Percentiles rank a stretch among this genome's conserved stretches.
Evolutionary conservation across 2,329 filamentous ascomycete species (phyloP).

Genomic region (Colletotrichum cordylinicola): DNA sequence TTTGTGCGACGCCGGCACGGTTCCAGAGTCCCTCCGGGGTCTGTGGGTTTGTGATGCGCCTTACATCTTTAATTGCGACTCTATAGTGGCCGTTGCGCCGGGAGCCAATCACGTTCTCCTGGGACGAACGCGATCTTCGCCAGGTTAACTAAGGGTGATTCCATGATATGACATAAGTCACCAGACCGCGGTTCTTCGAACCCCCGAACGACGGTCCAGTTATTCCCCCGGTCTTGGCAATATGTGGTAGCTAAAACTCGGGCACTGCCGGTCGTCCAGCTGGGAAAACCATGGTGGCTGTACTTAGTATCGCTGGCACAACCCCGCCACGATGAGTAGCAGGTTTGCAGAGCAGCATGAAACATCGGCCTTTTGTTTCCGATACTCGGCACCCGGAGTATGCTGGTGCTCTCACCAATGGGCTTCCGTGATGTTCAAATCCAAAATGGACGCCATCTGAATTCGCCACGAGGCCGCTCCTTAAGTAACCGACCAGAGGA

Average conservation of each 20-base stretch:
- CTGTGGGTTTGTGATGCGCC: constrained; percentile 8
- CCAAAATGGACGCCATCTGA: constrained; percentile 14
- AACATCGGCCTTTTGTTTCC: constrained; percentile 16
- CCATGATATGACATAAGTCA: neutral
- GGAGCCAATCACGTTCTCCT: neutral
- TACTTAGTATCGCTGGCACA: neutral
- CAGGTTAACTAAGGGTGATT: neutral
- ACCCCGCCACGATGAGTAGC: neutral
- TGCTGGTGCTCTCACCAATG: neutral
- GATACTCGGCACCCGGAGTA: constrained; percentile 15
- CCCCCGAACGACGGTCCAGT: neutral
- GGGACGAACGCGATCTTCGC: neutral
- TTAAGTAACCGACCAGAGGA: neutral
- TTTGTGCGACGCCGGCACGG: constrained; percentile 20
- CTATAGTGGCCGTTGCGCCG: neutral
- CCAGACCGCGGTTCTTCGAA: neutral
- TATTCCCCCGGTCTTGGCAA: neutral
- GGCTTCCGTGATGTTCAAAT: neutral
- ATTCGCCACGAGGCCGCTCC: neutral
- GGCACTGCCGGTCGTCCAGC: neutral
- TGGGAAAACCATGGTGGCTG: neutral
- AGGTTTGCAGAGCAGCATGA: constrained; percentile 4
- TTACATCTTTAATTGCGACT: neutral
- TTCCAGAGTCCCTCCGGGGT: constrained; percentile 14
- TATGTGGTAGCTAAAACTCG: neutral